phyloP scores from a whole-genome alignment of 2,329 filamentous ascomycete genomes.

The Pseudogymnoascus sp. region DNA sequence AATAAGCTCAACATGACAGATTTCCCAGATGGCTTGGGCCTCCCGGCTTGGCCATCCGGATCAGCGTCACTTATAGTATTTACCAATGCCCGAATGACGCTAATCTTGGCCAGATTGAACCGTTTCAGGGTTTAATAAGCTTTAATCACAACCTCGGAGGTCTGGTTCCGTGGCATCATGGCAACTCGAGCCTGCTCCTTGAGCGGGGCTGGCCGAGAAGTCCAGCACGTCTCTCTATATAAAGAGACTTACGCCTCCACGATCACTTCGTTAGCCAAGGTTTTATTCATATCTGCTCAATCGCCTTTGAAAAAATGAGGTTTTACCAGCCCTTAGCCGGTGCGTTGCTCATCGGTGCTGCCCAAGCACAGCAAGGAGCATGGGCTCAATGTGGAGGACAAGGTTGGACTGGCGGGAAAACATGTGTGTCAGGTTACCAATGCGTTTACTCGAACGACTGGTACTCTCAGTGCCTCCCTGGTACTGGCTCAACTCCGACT shows the following conservation, averaged over 20 bases:
- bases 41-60: not conserved
- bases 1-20: not conserved
- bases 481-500: not conserved
- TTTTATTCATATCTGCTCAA: not conserved
- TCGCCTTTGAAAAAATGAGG: not conserved
- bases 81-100: not conserved
- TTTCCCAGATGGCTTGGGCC: not conserved
- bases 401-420: conserved; percentile 16
- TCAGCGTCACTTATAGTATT: not conserved
- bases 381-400: conserved; percentile 18
- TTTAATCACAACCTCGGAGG: not conserved
- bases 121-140: not conserved
- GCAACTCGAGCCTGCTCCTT: not conserved
- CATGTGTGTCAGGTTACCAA: conserved; percentile 16
- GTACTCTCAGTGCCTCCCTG: conserved; percentile 19
- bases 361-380: conserved; percentile 13
- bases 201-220: not conserved
- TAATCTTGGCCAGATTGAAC: not conserved
- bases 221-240: not conserved
- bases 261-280: not conserved
- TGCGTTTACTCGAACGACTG: conserved; percentile 17
- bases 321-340: not conserved
- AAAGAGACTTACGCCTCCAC: not conserved
- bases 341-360: not conserved
- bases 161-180: not conserved